Percentiles rank a stretch among this genome's conserved stretches.
Evolutionary conservation across 2,329 filamentous ascomycete genomes (phyloP).

Genomic region (Venturia effusa): DNA sequence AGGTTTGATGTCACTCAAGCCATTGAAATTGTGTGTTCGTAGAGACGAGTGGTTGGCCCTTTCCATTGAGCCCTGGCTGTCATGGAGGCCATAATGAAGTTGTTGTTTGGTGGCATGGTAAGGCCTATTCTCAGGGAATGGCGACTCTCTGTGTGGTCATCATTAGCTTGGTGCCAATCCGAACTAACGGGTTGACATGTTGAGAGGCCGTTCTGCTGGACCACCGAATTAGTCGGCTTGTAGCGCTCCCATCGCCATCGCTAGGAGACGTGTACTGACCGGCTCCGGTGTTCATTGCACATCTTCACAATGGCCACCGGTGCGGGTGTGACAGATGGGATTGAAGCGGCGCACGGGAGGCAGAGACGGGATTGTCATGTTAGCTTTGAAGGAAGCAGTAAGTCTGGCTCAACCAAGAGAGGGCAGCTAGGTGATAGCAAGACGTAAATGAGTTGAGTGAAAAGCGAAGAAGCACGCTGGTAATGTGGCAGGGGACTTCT

Average conservation of each 20-base stretch:
- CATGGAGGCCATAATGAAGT: neutral
- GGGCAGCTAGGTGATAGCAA: neutral
- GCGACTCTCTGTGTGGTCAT: neutral
- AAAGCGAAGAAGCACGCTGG: too few relatives aligned
- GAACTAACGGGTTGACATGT: neutral
- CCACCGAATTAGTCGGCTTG: neutral
- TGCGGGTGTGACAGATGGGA: neutral
- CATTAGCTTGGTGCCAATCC: neutral
- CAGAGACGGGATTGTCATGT: neutral
- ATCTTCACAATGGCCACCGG: neutral
- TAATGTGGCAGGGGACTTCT: too few relatives aligned
- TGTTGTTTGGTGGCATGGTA: neutral
- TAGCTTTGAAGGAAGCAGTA: neutral
- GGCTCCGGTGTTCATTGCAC: neutral
- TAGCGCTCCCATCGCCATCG: neutral
- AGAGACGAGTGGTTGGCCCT: neutral
- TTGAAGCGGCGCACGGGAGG: neutral
- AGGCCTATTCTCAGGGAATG: neutral
- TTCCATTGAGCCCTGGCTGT: neutral
- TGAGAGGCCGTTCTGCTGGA: neutral
- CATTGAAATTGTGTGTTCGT: neutral
- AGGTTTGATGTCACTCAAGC: neutral
- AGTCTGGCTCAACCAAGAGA: neutral
- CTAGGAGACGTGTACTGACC: neutral
- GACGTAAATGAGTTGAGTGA: neutral